Evolutionary conservation across 306 rosid genomes (phyloP).

Genomic region (Prosopis cineraria): DNA sequence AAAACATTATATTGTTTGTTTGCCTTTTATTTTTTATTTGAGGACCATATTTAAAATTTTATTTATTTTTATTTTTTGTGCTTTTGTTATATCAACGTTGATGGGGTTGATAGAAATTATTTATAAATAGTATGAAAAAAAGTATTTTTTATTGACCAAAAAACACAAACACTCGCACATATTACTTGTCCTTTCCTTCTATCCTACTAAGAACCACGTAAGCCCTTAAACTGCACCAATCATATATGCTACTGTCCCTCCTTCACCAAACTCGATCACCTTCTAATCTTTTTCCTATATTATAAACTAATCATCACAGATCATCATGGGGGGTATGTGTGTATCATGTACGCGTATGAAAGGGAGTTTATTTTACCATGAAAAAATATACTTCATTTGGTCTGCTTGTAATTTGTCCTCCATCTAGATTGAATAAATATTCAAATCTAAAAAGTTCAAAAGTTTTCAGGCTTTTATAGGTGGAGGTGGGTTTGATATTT

Average conservation of each 20-base stretch:
- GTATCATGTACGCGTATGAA: too few species aligned
- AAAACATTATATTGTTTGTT: too few species aligned
- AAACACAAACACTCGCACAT: neutral
- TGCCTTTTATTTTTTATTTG: too few species aligned
- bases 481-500: too few species aligned
- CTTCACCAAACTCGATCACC: neutral
- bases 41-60: too few species aligned
- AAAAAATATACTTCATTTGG: neutral
- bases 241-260: neutral
- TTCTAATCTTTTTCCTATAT: neutral
- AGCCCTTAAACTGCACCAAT: conserved; percentile 19
- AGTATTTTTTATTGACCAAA: neutral
- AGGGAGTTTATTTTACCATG: neutral
- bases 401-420: neutral
- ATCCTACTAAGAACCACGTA: conserved; percentile 51
- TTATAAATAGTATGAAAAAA: too few species aligned
- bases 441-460: too few species aligned
- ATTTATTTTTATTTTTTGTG: too few species aligned
- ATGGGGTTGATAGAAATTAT: too few species aligned
- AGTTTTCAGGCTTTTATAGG: too few species aligned
- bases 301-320: neutral
- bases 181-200: neutral
- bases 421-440: neutral
- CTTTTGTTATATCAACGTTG: too few species aligned
- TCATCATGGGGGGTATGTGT: too few species aligned